Evolutionary conservation across 345 rosid genomes (phyloP), one percentile per base, ranked within the genome.

Genomic region (Capsella bursapastoris): DNA sequence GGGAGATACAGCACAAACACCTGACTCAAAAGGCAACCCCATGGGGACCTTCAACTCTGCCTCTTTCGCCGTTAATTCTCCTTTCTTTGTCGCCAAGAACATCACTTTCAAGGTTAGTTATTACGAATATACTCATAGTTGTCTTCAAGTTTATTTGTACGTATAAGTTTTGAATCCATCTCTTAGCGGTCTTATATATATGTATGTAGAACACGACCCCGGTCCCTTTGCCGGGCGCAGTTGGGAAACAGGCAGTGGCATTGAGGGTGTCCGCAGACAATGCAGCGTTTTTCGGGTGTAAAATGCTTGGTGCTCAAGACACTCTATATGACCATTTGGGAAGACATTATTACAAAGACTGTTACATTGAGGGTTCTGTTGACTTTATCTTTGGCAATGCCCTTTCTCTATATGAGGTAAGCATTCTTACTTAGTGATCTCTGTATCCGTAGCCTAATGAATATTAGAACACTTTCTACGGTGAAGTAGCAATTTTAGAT

Each of bases 1-100:
- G 97, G 97, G 97, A 61, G 99, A 95, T 85, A 95, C 92, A 0
- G 99, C 99, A 64, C 87, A 91, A 73, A 92, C 88, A 14, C 90
- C 79, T 1, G 99, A 92, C 6, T 60, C 89, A 3, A 84, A 10
- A 67, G 97, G 99, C 10, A 82, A 71, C 12, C 97, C 89, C 3
- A 47, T 90, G 78, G 99, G 99, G 7, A 92, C 97, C 2, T 89
- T 59, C 75, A 63, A 31, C 56, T 95, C 99, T n/a, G 99, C 99
- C 45, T 90, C 99, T 29, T 95, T 95, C 66, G 92, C 92, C 5
- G 97, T 95, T 10, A 92, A 92, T 60, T 82, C 99, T 6, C 91
- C 88, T 45, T 95, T 82, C 80, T 95, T 95, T 62, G 85, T 95
- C 0, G 99, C 97, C 83, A 95, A 81, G 75, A 90, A 92, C 83